Evolutionary conservation across 2,329 filamentous ascomycete species (phyloP), one percentile per base, ranked within the genome.

Genomic region (Fusarium oligoseptatum): DNA sequence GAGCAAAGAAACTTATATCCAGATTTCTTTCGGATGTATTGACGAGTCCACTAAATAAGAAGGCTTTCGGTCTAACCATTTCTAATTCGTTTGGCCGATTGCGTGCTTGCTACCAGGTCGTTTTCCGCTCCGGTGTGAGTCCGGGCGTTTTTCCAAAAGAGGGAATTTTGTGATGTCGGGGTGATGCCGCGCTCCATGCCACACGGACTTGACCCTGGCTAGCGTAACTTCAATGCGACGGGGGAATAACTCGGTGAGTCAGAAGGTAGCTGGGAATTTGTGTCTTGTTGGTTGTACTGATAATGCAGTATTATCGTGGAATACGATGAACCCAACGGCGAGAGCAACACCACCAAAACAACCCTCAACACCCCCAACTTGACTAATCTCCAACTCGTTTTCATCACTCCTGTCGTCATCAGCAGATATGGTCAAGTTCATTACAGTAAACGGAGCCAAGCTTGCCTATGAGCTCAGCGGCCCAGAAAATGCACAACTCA

Each of bases 381-480:
- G 2, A 14, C 6, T 14, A 52, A 32, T 50, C 24, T 15, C 6
- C 6, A 1, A 4, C n/a, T 9, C 20, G 6, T 14, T n/a, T 27
- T 2, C 34, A 39, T 27, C 3, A 17, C 12, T 10, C 7, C 9
- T 6, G 29, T 36, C 20, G 22, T 11, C 5, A 7, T 36, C 9
- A 17, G 9, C 37, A 39, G 11, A 52, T 20, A 75, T 75, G 73
- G 61, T 62, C 3, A 20, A 69, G 1, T 64, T 37, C 17, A 43
- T 73, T 4, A 64, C 22, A 6, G 60, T 75, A 17, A 75, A 75
- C 24, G 73, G 66, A 11, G 73, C 71, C 1, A 24, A 65, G 17
- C 60, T 75, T 14, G 73, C 73, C 5, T 75, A 73, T n/a, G 56
- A 71, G 24, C 41, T 72, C 9, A 48, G 41, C 10, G 73, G 73